A percentile compares a stretch with the other conserved stretches of the same genome.
Conservation (phyloP, 148 eudicot species). For the Pouteria glomerata region DNA sequence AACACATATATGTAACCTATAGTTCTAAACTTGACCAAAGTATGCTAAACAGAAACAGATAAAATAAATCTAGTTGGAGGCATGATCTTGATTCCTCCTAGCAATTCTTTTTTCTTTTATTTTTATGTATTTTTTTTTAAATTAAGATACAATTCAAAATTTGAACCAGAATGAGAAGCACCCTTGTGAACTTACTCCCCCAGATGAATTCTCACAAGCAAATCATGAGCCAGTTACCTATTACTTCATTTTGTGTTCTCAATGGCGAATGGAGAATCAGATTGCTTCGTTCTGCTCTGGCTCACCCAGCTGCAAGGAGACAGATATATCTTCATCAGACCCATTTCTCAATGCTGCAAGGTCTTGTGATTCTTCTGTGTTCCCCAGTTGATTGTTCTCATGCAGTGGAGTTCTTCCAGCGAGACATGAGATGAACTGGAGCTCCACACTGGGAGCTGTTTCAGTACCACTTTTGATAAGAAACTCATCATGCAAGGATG, state of each 20-base stretch:
- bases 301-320: slow-evolving; percentile 48
- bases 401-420: slow-evolving; percentile 11
- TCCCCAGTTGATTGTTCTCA: slow-evolving; percentile 21
- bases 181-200: background rate
- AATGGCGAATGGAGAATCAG: slow-evolving; percentile 19
- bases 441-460: slow-evolving; percentile 37
- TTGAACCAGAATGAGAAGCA: background rate
- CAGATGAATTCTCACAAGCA: background rate
- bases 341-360: slow-evolving; percentile 29
- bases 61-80: background rate
- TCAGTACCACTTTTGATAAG: slow-evolving; percentile 22
- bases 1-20: no score
- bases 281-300: slow-evolving; percentile 37
- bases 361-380: slow-evolving; percentile 14
- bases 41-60: background rate
- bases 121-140: no score
- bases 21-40: no score
- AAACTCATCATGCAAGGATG: slow-evolving; percentile 20
- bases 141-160: background rate
- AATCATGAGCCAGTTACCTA: background rate
- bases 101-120: no score
- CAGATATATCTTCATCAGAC: slow-evolving; percentile 28
- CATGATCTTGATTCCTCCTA: background rate
- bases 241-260: slow-evolving; percentile 10
- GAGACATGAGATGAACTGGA: slow-evolving; percentile 45